Percentiles rank a stretch among this genome's conserved stretches.
These are phyloP conservation scores for Penicillium sp. DNA, from an alignment of 2,329 filamentous ascomycete genomes.

Conservation along the genomic window DNA sequence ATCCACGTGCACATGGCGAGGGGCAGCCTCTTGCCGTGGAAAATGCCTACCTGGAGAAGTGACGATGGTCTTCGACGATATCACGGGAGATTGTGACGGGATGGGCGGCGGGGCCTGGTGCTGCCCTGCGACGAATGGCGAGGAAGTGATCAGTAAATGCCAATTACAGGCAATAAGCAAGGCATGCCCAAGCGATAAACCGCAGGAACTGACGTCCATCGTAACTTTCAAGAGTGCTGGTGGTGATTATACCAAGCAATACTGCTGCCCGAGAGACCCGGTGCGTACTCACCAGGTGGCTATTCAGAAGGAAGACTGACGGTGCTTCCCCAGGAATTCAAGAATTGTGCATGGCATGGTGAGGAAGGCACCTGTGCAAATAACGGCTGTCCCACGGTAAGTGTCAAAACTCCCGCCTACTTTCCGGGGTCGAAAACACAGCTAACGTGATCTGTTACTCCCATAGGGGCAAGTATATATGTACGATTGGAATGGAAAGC, in stretches of 20 bases:
- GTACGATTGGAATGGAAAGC: not conserved
- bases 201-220: not conserved
- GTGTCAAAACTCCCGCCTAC: too few species aligned
- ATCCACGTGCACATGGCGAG: not conserved
- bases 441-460: too few species aligned
- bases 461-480: not conserved
- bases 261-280: not conserved
- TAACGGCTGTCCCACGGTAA: not conserved
- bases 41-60: not conserved
- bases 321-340: too few species aligned
- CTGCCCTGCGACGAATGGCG: not conserved
- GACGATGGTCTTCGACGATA: not conserved
- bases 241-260: not conserved
- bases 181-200: not conserved
- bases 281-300: not conserved
- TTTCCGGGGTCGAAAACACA: too few species aligned
- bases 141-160: not conserved
- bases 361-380: not conserved
- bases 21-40: not conserved
- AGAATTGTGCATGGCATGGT: slow-evolving; percentile 11
- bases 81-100: not conserved
- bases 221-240: not conserved
- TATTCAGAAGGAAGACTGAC: too few species aligned
- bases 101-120: not conserved
- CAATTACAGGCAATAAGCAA: not conserved